Conservation (phyloP, 1,284 basidiomycete species). For the Ganoderma lucidum region DNA sequence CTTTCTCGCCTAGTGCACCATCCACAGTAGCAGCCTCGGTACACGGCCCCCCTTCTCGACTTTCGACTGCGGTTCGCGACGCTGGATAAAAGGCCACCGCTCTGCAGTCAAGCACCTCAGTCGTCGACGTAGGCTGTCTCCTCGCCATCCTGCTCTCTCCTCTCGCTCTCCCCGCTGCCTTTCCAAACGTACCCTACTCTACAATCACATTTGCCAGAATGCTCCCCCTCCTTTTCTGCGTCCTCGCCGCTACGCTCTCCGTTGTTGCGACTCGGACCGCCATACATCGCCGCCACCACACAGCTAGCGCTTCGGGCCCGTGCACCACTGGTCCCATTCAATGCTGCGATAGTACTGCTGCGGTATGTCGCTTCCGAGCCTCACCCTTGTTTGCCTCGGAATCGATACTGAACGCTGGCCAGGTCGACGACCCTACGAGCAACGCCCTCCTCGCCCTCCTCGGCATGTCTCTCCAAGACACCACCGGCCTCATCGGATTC, state of each 20-base stretch:
- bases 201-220: neutral
- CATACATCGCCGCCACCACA: constrained; percentile 16
- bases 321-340: constrained; percentile 28
- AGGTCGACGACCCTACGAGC: constrained; percentile 13
- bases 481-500: constrained; percentile 23
- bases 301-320: neutral
- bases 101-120: neutral
- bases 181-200: constrained; percentile 19
- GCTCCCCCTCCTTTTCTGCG: constrained; percentile 11
- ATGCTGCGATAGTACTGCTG: constrained; percentile 23
- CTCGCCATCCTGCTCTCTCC: neutral
- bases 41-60: neutral
- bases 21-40: neutral
- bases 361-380: constrained; percentile 3
- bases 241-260: constrained; percentile 18
- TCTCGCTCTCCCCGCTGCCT: constrained; percentile 12
- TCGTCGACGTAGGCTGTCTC: neutral
- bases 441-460: constrained; percentile 20
- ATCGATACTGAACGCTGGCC: neutral
- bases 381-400: neutral
- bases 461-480: constrained; percentile 16
- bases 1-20: neutral
- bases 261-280: constrained; percentile 15
- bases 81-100: neutral
- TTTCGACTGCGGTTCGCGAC: neutral